phyloP scores from a whole-genome alignment of 805 yeast species.

The Brettanomyces custersianus region DNA sequence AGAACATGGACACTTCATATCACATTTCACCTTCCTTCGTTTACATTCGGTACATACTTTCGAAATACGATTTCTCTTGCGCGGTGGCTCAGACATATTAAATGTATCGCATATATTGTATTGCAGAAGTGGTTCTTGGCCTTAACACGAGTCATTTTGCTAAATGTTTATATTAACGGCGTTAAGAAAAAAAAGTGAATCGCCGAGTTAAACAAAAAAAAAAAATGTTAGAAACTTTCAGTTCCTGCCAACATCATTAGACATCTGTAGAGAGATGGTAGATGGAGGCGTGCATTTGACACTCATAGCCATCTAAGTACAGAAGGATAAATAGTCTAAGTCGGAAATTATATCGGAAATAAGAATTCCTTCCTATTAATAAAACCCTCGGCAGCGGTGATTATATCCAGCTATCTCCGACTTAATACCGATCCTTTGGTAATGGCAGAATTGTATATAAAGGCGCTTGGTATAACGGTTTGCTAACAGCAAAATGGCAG shows the following conservation, averaged over 20 bases:
- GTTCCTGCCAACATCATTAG: no score
- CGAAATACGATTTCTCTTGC: slow-evolving; percentile 7
- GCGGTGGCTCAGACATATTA: neutral
- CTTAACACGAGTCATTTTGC: neutral
- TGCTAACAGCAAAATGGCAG: neutral
- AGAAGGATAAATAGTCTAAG: no score
- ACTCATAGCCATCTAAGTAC: no score
- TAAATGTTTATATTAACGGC: neutral
- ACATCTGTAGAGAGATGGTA: no score
- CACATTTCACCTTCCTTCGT: slow-evolving; percentile 9
- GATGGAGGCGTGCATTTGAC: no score
- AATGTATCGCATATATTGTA: neutral
- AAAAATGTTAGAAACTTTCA: no score
- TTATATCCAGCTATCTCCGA: no score
- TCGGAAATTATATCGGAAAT: no score
- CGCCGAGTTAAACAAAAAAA: neutral
- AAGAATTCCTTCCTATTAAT: no score
- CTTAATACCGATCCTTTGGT: no score
- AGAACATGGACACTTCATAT: slow-evolving; percentile 9
- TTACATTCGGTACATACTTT: slow-evolving; percentile 10
- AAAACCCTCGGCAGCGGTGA: no score
- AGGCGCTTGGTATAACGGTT: neutral
- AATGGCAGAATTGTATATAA: neutral
- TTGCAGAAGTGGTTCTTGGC: neutral
- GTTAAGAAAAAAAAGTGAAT: no score